phyloP scores from a whole-genome alignment of 2,329 filamentous ascomycete species.

The Xylaria sp. region DNA sequence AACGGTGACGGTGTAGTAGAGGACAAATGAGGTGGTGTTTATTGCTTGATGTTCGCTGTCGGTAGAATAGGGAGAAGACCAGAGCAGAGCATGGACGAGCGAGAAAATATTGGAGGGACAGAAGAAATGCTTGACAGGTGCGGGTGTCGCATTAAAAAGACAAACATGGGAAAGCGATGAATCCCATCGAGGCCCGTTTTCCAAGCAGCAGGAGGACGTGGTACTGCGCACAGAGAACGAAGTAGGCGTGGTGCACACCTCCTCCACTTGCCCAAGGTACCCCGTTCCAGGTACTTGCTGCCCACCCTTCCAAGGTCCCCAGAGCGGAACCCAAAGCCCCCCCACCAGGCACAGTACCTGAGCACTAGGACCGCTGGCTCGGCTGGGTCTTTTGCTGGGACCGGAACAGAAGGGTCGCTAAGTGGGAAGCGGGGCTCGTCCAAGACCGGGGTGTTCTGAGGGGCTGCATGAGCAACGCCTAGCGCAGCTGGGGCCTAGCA shows the following conservation, averaged over 20 bases:
- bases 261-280: constrained; percentile 10
- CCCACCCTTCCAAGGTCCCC: constrained; percentile 14
- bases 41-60: constrained; percentile 18
- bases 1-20: background rate
- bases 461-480: constrained; percentile 17
- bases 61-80: constrained; percentile 25
- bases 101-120: constrained; percentile 35
- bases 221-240: constrained; percentile 24
- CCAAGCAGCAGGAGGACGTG: constrained; percentile 36
- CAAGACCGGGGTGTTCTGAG: constrained; percentile 18
- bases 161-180: constrained; percentile 50
- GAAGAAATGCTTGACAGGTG: constrained; percentile 38
- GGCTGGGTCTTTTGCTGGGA: constrained; percentile 30
- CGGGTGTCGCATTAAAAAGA: constrained; percentile 46
- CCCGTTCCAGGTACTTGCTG: constrained; percentile 1
- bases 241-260: constrained; percentile 17
- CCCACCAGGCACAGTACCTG: constrained; percentile 33
- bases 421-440: constrained; percentile 28
- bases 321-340: constrained; percentile 13
- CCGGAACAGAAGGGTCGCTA: constrained; percentile 32
- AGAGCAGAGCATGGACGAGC: constrained; percentile 15
- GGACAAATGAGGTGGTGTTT: constrained; percentile 17
- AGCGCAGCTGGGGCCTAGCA: background rate
- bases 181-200: constrained; percentile 48
- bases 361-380: constrained; percentile 23